A percentile compares a stretch with the other conserved stretches of the same genome.
Conservation (phyloP, 2,329 filamentous ascomycete genomes). For the Zymoseptoria ardabiliae region DNA sequence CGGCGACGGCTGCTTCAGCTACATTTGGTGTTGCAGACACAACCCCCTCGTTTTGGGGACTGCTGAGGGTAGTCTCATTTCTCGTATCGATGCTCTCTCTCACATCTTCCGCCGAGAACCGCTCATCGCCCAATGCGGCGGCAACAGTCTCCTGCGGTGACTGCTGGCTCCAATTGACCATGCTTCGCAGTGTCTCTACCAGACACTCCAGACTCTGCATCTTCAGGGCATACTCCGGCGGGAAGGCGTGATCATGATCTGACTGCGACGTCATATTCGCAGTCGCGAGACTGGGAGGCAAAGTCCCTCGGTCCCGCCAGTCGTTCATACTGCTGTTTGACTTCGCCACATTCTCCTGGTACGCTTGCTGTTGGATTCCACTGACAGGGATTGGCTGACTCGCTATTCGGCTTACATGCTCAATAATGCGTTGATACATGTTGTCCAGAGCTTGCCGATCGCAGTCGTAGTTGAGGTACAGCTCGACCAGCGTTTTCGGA, state of each 20-base stretch:
- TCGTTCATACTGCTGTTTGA: slow-evolving; percentile 44
- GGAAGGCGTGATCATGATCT: slow-evolving; percentile 61
- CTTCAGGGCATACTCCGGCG: slow-evolving; percentile 86
- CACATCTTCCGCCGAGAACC: slow-evolving; percentile 51
- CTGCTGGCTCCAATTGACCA: slow-evolving; percentile 88
- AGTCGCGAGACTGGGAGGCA: slow-evolving; percentile 80
- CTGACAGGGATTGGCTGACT: slow-evolving; percentile 71
- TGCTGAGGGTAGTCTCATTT: slow-evolving; percentile 40
- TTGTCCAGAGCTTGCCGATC: slow-evolving; percentile 89
- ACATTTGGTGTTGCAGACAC: slow-evolving; percentile 42
- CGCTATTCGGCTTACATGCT: slow-evolving; percentile 83
- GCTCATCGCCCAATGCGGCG: slow-evolving; percentile 36
- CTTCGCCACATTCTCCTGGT: slow-evolving; percentile 68
- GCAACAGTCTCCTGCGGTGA: slow-evolving; percentile 44
- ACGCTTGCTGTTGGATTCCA: slow-evolving; percentile 72
- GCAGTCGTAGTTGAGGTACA: slow-evolving; percentile 97
- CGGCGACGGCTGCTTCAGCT: slow-evolving; percentile 40
- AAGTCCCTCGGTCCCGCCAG: slow-evolving; percentile 77
- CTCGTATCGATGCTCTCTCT: slow-evolving; percentile 71
- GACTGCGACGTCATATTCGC: slow-evolving; percentile 54
- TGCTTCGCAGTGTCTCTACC: slow-evolving; percentile 78
- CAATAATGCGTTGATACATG: slow-evolving; percentile 89
- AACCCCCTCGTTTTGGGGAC: slow-evolving; percentile 8
- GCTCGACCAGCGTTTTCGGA: slow-evolving; percentile 81
- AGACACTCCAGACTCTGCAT: slow-evolving; percentile 80